Conservation (phyloP, 2,329 filamentous ascomycete genomes). For the Sporothrix schenckii region DNA sequence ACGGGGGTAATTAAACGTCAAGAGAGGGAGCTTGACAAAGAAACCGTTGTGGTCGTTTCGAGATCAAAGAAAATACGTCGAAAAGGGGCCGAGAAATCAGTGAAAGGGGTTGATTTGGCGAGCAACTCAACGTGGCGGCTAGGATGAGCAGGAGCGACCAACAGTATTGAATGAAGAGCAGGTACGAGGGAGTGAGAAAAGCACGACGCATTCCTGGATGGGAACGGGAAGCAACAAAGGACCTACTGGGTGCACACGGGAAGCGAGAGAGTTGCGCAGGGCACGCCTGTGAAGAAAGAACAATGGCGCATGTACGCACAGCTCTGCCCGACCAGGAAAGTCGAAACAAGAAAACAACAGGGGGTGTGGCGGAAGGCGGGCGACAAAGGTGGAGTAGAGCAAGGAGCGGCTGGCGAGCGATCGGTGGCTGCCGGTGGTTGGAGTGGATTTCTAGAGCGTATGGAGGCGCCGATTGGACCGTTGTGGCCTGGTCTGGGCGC, state of each 20-base stretch:
- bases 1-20: not conserved
- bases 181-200: not conserved
- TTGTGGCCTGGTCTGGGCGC: not conserved
- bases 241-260: not conserved
- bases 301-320: conserved; percentile 7
- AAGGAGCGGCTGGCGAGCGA: conserved; percentile 29
- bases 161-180: not conserved
- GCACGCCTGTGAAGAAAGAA: not conserved
- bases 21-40: not conserved
- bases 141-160: conserved; percentile 8
- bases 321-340: conserved; percentile 18
- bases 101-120: not conserved
- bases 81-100: not conserved
- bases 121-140: conserved; percentile 14
- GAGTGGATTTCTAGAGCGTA: conserved; percentile 14
- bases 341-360: conserved; percentile 28
- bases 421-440: conserved; percentile 27
- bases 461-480: conserved; percentile 27
- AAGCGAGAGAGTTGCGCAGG: conserved; percentile 18
- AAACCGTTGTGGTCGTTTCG: not conserved
- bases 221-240: conserved; percentile 9
- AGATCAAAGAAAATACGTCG: not conserved
- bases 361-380: conserved; percentile 4
- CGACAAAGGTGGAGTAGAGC: conserved; percentile 24
- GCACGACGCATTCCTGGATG: not conserved